Base-by-base conservation (phyloP, 768 basidiomycete species). In the Termitomyces sp. region DNA sequence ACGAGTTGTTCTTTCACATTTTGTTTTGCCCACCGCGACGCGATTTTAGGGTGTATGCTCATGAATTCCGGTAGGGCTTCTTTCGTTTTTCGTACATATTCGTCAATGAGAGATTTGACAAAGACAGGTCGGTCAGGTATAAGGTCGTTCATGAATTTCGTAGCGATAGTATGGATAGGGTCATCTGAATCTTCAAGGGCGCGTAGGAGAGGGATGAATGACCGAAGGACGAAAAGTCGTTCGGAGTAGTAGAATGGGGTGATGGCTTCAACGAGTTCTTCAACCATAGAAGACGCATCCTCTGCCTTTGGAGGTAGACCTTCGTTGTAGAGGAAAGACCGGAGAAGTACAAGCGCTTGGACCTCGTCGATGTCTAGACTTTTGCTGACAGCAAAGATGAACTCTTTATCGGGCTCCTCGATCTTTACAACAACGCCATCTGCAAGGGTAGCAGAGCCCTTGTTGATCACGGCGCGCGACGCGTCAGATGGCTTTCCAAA, bases 171-270 rank as follows among this genome's bases (percentile, higher is more conserved):
- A 64, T 86, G 76, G 8, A 85, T 68, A 1, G 77, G 75, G 55
- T 88, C 80, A 0, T 70, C 67, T 1, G 77, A 60, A 58, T 86
- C 82, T 53, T 83, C 83, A 45, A 81, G 78, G 3, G 87, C 83
- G 45, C 89, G 83, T 50, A 95, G 81, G 2, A 97, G 77, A 0
- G 90, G 85, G 7, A 88, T 81, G 51, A 92, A 79, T 30, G 83
- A 71, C 41, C 88, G 84, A 14, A 88, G 73, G 44, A 86, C 67
- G 61, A 79, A 83, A 17, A 95, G 78, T 12, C 87, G 79, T 67
- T 98, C 93, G 5, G 87, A 83, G 59, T 84, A 83, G 68, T 90
- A 90, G 78, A 91, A 93, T 6, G 85, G 81, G 0, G 86, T 87
- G 61, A 96, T 83, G 26, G 82, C 81, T 53, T 84, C 80, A 28